Evolutionary conservation across 768 basidiomycete species (phyloP).

Genomic region (Pisolithus orientalis): DNA sequence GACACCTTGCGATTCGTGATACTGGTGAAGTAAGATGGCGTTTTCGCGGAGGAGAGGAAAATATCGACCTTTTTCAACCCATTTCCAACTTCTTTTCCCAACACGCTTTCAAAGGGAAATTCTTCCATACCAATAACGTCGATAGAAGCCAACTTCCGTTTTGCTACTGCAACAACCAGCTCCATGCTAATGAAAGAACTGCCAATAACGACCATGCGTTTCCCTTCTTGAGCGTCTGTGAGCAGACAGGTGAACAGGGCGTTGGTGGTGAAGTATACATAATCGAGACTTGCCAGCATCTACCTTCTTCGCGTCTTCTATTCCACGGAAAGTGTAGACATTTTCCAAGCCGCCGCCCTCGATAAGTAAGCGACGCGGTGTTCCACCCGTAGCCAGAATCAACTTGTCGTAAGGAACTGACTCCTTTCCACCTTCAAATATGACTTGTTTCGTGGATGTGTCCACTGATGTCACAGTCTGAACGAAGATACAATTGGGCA

Average conservation of each 20-base stretch:
- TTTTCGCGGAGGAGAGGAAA: background rate
- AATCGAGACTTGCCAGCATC: constrained; percentile 45
- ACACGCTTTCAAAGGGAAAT: constrained; percentile 71
- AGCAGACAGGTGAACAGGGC: background rate
- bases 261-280: background rate
- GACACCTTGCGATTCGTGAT: constrained; percentile 75
- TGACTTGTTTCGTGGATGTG: constrained; percentile 53
- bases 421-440: constrained; percentile 54
- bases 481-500: constrained; percentile 1
- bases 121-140: constrained; percentile 82
- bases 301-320: constrained; percentile 67
- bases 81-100: constrained; percentile 75
- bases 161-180: constrained; percentile 67
- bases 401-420: constrained; percentile 66
- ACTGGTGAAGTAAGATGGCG: constrained; percentile 34
- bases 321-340: constrained; percentile 66
- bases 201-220: constrained; percentile 76
- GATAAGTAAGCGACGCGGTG: constrained; percentile 69
- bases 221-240: constrained; percentile 63
- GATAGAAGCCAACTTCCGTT: constrained; percentile 72
- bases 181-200: constrained; percentile 93
- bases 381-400: constrained; percentile 73
- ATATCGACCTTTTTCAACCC: constrained; percentile 63
- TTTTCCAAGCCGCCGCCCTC: constrained; percentile 69
- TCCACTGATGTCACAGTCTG: constrained; percentile 71